A percentile compares a stretch with the other conserved stretches of the same genome.
Evolutionary conservation across 1,284 basidiomycete species (phyloP).

Genomic region (Inonotus hispidus): DNA sequence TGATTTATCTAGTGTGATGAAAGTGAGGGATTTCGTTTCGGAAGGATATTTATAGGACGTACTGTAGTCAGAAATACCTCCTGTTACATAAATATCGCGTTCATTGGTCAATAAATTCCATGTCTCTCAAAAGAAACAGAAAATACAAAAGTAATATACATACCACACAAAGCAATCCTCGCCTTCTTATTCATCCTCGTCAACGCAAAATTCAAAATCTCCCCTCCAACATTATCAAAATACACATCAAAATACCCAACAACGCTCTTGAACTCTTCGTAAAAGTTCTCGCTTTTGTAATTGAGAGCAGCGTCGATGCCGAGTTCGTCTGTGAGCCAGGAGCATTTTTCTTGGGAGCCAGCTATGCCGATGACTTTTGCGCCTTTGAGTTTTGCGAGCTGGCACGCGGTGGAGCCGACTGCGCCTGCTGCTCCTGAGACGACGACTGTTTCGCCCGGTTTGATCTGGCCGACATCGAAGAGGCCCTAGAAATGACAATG

Average conservation of each 20-base stretch:
- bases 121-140: background rate
- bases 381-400: constrained; percentile 71
- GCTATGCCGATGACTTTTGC: constrained; percentile 84
- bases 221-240: constrained; percentile 88
- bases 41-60: constrained; percentile 23
- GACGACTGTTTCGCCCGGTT: constrained; percentile 77
- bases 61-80: constrained; percentile 81
- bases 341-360: constrained; percentile 74
- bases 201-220: constrained; percentile 74
- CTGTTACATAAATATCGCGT: too few species aligned
- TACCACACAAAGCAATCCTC: constrained; percentile 72
- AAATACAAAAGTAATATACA: constrained; percentile 29
- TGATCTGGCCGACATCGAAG: constrained; percentile 70
- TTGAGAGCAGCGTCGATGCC: constrained; percentile 82
- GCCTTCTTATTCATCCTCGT: constrained; percentile 71
- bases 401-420: constrained; percentile 69
- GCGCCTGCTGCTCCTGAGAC: constrained; percentile 90
- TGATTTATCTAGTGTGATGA: constrained; percentile 35
- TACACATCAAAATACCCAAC: constrained; percentile 71
- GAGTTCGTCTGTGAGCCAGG: constrained; percentile 75
- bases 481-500: constrained; percentile 69
- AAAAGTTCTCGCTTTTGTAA: constrained; percentile 79
- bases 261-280: constrained; percentile 52
- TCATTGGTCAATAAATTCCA: too few species aligned
- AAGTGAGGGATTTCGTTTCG: background rate